A percentile compares a stretch with the other conserved stretches of the same genome.
These are phyloP conservation scores for Boletus eberwhitei DNA, from an alignment of 768 basidiomycete genomes.

Conservation along the genomic window DNA sequence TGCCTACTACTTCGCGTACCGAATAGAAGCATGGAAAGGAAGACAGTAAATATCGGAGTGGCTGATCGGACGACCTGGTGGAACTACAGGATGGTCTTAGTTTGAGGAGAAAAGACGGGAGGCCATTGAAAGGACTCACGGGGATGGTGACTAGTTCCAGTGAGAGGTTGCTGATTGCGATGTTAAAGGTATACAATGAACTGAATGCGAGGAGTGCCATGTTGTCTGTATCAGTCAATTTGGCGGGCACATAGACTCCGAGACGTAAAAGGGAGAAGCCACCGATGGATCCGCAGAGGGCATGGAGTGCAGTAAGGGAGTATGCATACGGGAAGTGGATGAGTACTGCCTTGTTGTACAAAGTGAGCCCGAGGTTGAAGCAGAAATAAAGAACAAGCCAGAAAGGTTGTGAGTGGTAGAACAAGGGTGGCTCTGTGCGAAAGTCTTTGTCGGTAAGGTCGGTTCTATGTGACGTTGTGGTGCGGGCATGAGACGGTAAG, in stretches of 20 bases:
- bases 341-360: conserved; percentile 94
- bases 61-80: conserved; percentile 95
- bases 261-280: conserved; percentile 61
- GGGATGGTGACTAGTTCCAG: conserved; percentile 87
- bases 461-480: not conserved
- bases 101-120: not conserved
- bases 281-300: conserved; percentile 81
- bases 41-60: conserved; percentile 88
- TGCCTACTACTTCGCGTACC: conserved; percentile 52
- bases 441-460: conserved; percentile 2
- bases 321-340: conserved; percentile 95
- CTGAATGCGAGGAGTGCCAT: conserved; percentile 78
- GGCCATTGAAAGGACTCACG: conserved; percentile 43
- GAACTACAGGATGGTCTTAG: conserved; percentile 52
- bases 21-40: conserved; percentile 70
- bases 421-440: conserved; percentile 13
- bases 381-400: conserved; percentile 85
- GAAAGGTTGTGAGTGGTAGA: conserved; percentile 33
- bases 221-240: conserved; percentile 49
- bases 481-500: conserved; percentile 9
- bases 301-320: conserved; percentile 89
- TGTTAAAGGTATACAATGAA: conserved; percentile 88
- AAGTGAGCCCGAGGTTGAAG: conserved; percentile 88
- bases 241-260: conserved; percentile 57
- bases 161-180: conserved; percentile 90